Conservation (phyloP, 805 yeast species). For the Starmerella powellii region DNA sequence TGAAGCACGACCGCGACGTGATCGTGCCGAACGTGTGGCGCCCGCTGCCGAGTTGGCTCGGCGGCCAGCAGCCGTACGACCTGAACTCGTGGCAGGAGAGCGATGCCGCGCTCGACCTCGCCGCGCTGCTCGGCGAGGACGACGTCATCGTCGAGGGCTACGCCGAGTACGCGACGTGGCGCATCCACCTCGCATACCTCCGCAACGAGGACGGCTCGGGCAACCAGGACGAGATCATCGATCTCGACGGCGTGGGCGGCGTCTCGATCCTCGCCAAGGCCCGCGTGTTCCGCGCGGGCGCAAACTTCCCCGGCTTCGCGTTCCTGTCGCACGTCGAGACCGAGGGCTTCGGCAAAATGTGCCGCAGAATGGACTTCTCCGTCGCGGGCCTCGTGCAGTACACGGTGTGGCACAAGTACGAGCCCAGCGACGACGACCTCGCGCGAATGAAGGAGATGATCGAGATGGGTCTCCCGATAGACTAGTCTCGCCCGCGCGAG, state of each 20-base stretch:
- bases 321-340: conserved; percentile 94
- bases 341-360: conserved; percentile 87
- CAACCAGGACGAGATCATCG: conserved; percentile 81
- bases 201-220: conserved; percentile 74
- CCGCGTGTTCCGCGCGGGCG: conserved; percentile 67
- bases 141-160: conserved; percentile 98
- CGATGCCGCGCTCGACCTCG: conserved; percentile 44
- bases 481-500: conserved; percentile 7
- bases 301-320: conserved; percentile 92
- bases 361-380: conserved; percentile 71
- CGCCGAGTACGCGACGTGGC: conserved; percentile 93
- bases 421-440: conserved; percentile 86
- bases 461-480: conserved; percentile 25
- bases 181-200: conserved; percentile 89
- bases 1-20: conserved; percentile 83
- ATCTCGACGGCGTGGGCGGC: conserved; percentile 91
- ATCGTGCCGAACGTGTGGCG: conserved; percentile 98
- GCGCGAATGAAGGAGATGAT: conserved; percentile 39
- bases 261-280: conserved; percentile 85
- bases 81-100: conserved; percentile 93
- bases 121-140: conserved; percentile 58
- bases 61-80: conserved; percentile 87
- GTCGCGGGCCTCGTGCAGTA: conserved; percentile 90
- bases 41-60: conserved; percentile 83
- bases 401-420: conserved; percentile 93